Conservation (phyloP, 352 stramenopile genomes). For the Elongisporangium anandrum region DNA sequence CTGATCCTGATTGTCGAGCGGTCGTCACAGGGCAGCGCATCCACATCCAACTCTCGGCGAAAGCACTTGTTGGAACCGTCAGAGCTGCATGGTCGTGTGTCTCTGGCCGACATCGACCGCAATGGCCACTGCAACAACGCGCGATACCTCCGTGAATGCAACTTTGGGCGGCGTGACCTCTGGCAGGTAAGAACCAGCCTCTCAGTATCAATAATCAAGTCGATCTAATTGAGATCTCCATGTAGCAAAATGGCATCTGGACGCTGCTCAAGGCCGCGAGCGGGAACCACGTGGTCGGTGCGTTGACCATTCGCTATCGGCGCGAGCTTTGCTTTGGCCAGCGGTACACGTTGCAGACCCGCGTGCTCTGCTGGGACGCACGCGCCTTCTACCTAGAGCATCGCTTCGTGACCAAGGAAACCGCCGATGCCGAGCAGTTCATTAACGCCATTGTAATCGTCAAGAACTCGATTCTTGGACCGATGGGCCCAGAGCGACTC, state of each 20-base stretch:
- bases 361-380: conserved; percentile 75
- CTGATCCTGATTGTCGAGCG: conserved; percentile 20
- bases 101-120: conserved; percentile 71
- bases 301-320: conserved; percentile 77
- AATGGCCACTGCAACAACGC: conserved; percentile 88
- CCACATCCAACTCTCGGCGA: conserved; percentile 12
- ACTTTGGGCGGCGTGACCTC: conserved; percentile 67
- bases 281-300: conserved; percentile 80
- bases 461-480: conserved; percentile 80
- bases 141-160: conserved; percentile 76
- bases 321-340: conserved; percentile 73
- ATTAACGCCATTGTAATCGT: conserved; percentile 85
- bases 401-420: conserved; percentile 58
- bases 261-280: conserved; percentile 35
- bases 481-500: conserved; percentile 47
- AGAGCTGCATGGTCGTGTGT: conserved; percentile 34
- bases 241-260: conserved; percentile 69
- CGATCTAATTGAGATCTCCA: conserved; percentile 5
- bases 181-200: conserved; percentile 54
- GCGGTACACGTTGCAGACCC: conserved; percentile 63
- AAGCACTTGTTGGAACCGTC: conserved; percentile 49
- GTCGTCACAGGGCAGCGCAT: background rate
- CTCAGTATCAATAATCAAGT: background rate
- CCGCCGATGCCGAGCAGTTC: conserved; percentile 31
- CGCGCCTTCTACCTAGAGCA: conserved; percentile 86